Evolutionary conservation across 306 rosid genomes (phyloP), one percentile per base, ranked within the genome.

Genomic region (Betula pendula): DNA sequence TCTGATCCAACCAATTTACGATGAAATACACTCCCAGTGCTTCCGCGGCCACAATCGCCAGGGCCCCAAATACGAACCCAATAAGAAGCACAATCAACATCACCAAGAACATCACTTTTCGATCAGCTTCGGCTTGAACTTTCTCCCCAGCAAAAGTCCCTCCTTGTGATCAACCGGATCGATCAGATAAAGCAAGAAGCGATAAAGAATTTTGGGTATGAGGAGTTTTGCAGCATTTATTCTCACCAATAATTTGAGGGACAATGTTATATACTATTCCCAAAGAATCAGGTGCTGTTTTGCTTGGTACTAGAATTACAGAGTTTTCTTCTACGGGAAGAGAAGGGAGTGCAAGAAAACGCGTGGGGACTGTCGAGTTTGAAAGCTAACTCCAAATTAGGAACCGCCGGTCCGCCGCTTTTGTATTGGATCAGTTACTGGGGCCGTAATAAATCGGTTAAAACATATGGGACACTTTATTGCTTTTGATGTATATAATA

Each of bases 41-140:
- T 88, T 92, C 88, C 8, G 80, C 82, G 17, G 84, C 96, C 51
- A 89, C 40, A 79, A 92, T 82, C 31, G 75, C 86, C 78, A 79
- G 73, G 22, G 78, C 93, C 75, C 99, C 99, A 72, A 89, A 82
- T 51, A 78, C 35, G 76, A 95, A 90, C 25, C 97, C 98, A 20
- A 90, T 7, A 15, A 89, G 33, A 73, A 91, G 74, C 85, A 81
- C 83, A 8, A 59, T 71, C 58, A 80, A 81, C 80, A 52, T 75
- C 56, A 83, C 16, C 89, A 83, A 24, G 47, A 62, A 35, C 88
- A 76, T 69, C 67, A 25, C 66, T 45, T 40, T 40, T 53, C 12
- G 16, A 24, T n/a, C 68, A 35, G 17, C 22, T 35, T 31, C 50
- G 59, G 50, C 55, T 69, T 33, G 24, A n/a, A 52, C 16, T n/a